Evolutionary conservation across 441 rosid genomes (phyloP), one percentile per base, ranked within the genome.

Genomic region (Rhodomyrtus psidioides): DNA sequence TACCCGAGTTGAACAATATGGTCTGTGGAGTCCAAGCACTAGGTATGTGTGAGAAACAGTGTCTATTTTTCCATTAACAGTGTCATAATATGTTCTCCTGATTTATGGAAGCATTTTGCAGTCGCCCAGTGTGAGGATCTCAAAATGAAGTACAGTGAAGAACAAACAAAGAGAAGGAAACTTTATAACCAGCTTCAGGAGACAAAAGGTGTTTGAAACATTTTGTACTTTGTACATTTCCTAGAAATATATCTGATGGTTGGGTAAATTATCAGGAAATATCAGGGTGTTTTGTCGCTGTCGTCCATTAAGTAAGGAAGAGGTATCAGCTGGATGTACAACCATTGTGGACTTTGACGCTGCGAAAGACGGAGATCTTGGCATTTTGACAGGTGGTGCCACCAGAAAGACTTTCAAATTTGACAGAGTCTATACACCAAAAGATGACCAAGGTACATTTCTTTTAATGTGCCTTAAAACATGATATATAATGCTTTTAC

Each of bases 281-380:
- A 95, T 96, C 82, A 92, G 98, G 89, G 99, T 95, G 55, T 96
- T 96, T 82, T 96, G 98, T 87, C 96, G 96, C 17, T 95, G 98
- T 84, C 96, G 99, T 14, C 99, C 99, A 83, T 85, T 91, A 88
- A 94, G 87, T 84, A 93, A 90, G 86, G 95, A 88, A 70, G 99
- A 96, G 89, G 89, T 87, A 24, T 89, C 94, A 60, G 87, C 90
- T 30, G 94, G 89, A 30, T 89, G 88, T 91, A 87, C 94, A 87
- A 92, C 92, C 49, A 91, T 87, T 83, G 92, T 92, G 84, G 97
- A 95, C 85, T 94, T 96, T 83, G 94, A 94, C 81, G 92, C 92
- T 83, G 95, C 95, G 27, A 94, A 95, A 90, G 98, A 95, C 81
- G 98, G 98, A 88, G 96, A 95, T 82, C 94, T 96, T 88, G 94